phyloP scores from a whole-genome alignment of 2,329 filamentous ascomycete species.

The Cytospora piceicola region DNA sequence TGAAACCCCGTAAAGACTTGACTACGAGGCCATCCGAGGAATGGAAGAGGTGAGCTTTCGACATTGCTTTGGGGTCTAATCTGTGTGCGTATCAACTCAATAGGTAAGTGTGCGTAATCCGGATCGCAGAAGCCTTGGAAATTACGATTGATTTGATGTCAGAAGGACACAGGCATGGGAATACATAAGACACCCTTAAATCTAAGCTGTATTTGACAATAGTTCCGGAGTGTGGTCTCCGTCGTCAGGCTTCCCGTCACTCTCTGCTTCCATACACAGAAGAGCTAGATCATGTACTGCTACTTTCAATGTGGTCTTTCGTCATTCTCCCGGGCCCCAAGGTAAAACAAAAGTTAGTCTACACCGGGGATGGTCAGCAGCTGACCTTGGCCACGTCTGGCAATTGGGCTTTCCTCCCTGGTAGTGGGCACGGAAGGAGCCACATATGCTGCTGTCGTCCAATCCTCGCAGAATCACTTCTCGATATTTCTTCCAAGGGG shows the following conservation, averaged over 20 bases:
- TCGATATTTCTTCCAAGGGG: too few species aligned
- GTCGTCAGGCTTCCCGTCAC: neutral
- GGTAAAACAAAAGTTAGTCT: neutral
- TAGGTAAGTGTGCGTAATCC: neutral
- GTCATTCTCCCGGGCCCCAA: neutral
- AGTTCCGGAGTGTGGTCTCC: neutral
- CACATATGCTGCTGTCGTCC: neutral
- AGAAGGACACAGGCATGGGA: neutral
- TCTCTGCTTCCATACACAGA: neutral
- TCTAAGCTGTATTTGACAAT: neutral
- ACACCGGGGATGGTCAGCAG: neutral
- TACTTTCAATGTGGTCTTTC: neutral
- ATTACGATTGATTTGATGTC: neutral
- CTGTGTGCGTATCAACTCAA: neutral
- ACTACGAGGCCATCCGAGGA: conserved; percentile 57
- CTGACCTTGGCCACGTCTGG: neutral
- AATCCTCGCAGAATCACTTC: neutral
- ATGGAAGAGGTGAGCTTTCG: conserved; percentile 56
- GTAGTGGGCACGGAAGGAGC: neutral
- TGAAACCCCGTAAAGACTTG: conserved; percentile 55
- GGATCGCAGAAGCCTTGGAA: neutral
- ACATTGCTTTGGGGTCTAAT: conserved; percentile 44
- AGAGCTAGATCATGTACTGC: conserved; percentile 1
- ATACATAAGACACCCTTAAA: neutral
- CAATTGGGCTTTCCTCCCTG: neutral